Evolutionary conservation across 352 stramenopile species (phyloP), one percentile per base, ranked within the genome.

Genomic region (Pythium biforme): DNA sequence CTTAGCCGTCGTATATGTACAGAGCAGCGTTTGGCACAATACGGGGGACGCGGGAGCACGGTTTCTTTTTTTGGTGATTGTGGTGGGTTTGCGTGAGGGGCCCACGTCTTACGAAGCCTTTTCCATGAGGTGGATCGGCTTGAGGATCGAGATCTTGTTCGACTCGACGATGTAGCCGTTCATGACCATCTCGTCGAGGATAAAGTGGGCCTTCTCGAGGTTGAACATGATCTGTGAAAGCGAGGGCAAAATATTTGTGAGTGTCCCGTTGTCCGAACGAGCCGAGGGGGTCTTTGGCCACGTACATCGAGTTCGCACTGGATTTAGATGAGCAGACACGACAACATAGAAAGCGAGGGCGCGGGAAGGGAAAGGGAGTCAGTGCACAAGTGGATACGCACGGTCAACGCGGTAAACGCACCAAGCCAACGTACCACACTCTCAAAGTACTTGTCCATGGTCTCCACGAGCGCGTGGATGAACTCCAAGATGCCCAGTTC

Each of bases 401-500:
- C 34, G 15, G 34, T 11, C 11, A 66, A 34, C n/a, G n/a, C n/a
- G n/a, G n/a, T n/a, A n/a, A n/a, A n/a, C n/a, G n/a, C n/a, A n/a
- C n/a, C n/a, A n/a, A n/a, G n/a, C n/a, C n/a, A 15, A 86, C 81
- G 67, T 86, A 93, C 83, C 78, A 99, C 98, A 72, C 94, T 98
- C 71, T 98, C 96, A 78, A 99, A 98, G 79, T 98, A 98, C 78
- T 98, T 98, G 84, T 99, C 97, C 86, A 99, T 97, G 7, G 97
- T 99, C 76, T 99, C 98, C 37, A 99, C 97, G 22, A 99, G 89
- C 47, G 91, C 96, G 77, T 99, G 98, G 74, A 99, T 99, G 70
- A 99, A 99, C 86, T 99, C 98, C 51, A 99, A 76, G 39, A 99
- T 95, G 34, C 96, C 98, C 34, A 99, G 85, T 79, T 99, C 98